phyloP scores from a whole-genome alignment of 2,329 filamentous ascomycete species.

The Fusarium xylarioides region DNA sequence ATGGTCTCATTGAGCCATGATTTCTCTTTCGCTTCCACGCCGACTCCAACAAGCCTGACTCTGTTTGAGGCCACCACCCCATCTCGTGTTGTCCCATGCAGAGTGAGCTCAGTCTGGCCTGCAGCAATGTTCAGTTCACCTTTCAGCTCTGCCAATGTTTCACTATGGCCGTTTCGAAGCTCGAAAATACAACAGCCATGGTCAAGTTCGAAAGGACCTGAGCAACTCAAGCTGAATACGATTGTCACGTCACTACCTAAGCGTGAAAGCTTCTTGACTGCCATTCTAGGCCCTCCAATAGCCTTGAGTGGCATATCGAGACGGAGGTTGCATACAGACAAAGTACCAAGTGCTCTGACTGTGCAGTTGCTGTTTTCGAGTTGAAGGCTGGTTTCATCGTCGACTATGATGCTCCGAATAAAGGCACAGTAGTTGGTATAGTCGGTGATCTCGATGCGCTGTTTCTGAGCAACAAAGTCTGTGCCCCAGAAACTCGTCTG shows the following conservation, averaged over 20 bases:
- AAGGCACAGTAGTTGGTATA: constrained; percentile 43
- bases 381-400: constrained; percentile 41
- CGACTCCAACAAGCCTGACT: constrained; percentile 40
- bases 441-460: constrained; percentile 44
- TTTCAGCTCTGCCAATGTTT: constrained; percentile 41
- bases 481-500: constrained; percentile 43
- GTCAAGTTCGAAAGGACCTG: constrained; percentile 46
- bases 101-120: constrained; percentile 42
- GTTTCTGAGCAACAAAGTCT: constrained; percentile 40
- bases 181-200: constrained; percentile 46
- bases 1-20: constrained; percentile 46
- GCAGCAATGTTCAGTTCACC: constrained; percentile 44
- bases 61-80: constrained; percentile 27
- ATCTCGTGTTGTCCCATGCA: constrained; percentile 36
- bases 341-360: constrained; percentile 40
- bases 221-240: constrained; percentile 42
- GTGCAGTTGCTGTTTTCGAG: constrained; percentile 44
- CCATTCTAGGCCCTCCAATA: constrained; percentile 40
- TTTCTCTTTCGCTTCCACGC: constrained; percentile 30
- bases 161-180: constrained; percentile 41
- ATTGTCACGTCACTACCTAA: constrained; percentile 27
- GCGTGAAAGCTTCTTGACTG: constrained; percentile 35
- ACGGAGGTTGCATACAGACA: constrained; percentile 30
- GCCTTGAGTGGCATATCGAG: constrained; percentile 41
- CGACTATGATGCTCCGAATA: constrained; percentile 44